Conservation (phyloP, 2,329 filamentous ascomycete genomes). For the Berkeleyomyces rouxiae region DNA sequence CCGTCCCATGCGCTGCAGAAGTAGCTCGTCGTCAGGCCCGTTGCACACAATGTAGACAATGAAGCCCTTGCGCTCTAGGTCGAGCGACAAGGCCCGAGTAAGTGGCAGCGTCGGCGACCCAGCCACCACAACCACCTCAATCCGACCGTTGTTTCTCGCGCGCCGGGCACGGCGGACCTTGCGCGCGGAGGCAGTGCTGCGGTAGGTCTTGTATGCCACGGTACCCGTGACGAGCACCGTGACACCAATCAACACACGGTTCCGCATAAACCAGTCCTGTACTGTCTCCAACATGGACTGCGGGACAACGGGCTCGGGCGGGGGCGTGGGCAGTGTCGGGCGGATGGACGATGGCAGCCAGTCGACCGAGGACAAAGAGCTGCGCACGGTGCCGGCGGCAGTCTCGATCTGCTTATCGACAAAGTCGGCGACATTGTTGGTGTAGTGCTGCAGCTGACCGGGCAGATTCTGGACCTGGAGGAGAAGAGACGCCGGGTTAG, state of each 20-base stretch:
- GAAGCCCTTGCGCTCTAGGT: constrained; percentile 81
- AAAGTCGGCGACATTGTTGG: constrained; percentile 56
- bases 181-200: constrained; percentile 37
- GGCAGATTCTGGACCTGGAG: constrained; percentile 9
- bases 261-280: constrained; percentile 52
- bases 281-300: constrained; percentile 32
- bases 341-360: constrained; percentile 60
- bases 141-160: constrained; percentile 61
- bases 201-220: constrained; percentile 35
- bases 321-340: constrained; percentile 28
- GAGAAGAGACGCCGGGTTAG: neutral
- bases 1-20: constrained; percentile 59
- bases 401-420: constrained; percentile 69
- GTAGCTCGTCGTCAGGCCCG: constrained; percentile 67
- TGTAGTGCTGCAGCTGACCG: constrained; percentile 50
- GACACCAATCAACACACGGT: constrained; percentile 59
- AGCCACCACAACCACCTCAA: constrained; percentile 75
- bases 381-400: constrained; percentile 53
- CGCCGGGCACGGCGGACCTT: constrained; percentile 60
- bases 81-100: constrained; percentile 65
- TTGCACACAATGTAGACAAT: constrained; percentile 83
- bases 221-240: constrained; percentile 56
- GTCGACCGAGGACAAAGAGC: constrained; percentile 45
- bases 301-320: constrained; percentile 23
- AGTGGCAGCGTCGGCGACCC: constrained; percentile 76